Evolutionary conservation across 148 eudicot species (phyloP).

Genomic region (Salicornia ramosissima): DNA sequence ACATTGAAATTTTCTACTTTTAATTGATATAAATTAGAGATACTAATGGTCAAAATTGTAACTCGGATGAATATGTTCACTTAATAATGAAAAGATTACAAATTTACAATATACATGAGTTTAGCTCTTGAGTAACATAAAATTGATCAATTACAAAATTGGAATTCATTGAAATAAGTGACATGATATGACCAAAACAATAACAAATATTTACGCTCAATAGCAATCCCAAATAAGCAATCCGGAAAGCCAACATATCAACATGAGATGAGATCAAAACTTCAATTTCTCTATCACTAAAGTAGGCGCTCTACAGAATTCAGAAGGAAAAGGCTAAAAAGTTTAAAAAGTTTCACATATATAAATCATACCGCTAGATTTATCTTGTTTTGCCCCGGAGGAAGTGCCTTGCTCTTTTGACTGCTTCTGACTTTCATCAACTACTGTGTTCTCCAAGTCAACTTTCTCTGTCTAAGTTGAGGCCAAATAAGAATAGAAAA

Average conservation of each 20-base stretch:
- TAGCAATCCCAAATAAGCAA: background rate
- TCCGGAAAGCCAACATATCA: background rate
- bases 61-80: too few species aligned
- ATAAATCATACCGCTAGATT: slow-evolving; percentile 58
- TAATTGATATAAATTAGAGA: background rate
- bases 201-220: background rate
- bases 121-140: background rate
- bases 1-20: too few species aligned
- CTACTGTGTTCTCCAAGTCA: slow-evolving; percentile 94
- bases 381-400: slow-evolving; percentile 60
- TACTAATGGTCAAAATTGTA: background rate
- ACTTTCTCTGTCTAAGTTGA: slow-evolving; percentile 82
- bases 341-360: background rate
- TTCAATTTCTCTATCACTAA: background rate
- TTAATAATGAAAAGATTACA: too few species aligned
- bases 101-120: background rate
- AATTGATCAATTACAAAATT: background rate
- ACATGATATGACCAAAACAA: background rate
- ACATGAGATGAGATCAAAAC: background rate
- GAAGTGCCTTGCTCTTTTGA: slow-evolving; percentile 53
- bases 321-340: background rate
- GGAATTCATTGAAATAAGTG: background rate
- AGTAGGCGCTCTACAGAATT: background rate
- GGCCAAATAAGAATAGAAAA: background rate
- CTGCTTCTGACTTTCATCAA: slow-evolving; percentile 92